These are phyloP conservation scores for Neurospora africana DNA, from an alignment of 495 filamentous ascomycete species.

Conservation along the genomic window DNA sequence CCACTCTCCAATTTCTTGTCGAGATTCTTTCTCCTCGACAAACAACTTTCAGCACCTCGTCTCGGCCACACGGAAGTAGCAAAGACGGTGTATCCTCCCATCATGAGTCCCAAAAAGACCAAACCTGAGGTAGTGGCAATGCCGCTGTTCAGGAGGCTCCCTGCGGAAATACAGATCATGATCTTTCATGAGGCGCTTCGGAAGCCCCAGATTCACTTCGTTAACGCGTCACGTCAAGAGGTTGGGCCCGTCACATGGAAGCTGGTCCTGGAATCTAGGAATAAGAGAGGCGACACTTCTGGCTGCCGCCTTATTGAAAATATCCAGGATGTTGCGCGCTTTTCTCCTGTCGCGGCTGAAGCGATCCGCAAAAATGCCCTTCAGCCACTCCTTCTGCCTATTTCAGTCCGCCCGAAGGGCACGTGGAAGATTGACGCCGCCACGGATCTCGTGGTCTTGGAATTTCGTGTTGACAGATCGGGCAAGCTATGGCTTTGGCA, in stretches of 20 bases:
- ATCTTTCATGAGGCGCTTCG: constrained; percentile 10
- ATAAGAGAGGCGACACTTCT: background rate
- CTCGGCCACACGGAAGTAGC: background rate
- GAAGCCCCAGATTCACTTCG: constrained; percentile 11
- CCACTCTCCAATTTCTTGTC: background rate
- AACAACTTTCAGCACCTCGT: background rate
- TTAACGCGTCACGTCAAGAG: background rate
- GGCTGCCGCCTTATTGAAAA: background rate
- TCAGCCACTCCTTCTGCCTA: background rate
- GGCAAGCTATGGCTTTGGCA: background rate
- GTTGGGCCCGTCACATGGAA: background rate
- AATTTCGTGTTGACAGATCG: background rate
- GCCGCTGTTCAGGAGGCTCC: background rate
- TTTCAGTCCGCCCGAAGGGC: background rate
- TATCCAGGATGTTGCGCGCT: background rate
- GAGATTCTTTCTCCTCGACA: background rate
- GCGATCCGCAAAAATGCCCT: background rate
- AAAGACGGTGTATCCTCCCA: background rate
- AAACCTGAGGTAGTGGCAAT: background rate
- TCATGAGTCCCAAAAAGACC: background rate
- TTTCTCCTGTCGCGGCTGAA: background rate
- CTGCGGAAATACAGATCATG: constrained; percentile 6
- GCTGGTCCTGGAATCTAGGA: background rate
- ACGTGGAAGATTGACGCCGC: background rate
- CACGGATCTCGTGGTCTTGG: constrained; percentile 1